Base-by-base conservation (phyloP, 2,329 filamentous ascomycete genomes). In the Ascochyta koolunga region DNA sequence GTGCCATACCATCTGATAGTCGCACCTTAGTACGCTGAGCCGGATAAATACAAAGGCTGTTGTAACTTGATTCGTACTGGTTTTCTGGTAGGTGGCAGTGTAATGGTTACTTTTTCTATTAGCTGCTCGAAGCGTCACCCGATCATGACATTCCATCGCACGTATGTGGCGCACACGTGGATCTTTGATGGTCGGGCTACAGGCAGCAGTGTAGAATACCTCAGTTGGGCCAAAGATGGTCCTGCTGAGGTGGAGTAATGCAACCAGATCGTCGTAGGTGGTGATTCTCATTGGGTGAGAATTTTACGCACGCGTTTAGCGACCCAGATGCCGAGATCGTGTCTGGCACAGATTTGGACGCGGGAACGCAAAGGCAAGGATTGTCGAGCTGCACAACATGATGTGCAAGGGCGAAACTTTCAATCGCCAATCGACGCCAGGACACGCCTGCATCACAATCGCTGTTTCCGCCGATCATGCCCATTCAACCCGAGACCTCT, bases 341-440 rank as follows among this genome's bases (percentile, higher is more conserved):
- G 31, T 41, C 21, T 16, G 21, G 10, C 29, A 24, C 18, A 25
- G 19, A 33, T 31, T 31, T 36, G 21, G 27, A 25, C 22, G 35
- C 22, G 22, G 29, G 24, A 42, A 19, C 15, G 40, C 22, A 35
- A 16, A 21, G 24, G 32, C 33, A 44, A 31, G 40, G 38, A 45
- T 54, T 16, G n/a, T 49, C 38, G 39, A 40, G 43, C 52, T 54
- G 45, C 51, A 50, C 43, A 38, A 47, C 39, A 40, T 41, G 33
- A 51, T 46, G 47, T 42, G 56, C 60, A 57, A 60, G 54, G 48
- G 45, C 24, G 29, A 25, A 22, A 43, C 22, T 41, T 33, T 40
- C 36, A 37, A 50, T 47, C 50, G 43, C 36, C 38, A 44, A 45
- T 46, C 40, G 44, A 40, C 33, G 39, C 36, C 36, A 54, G 33